Evolutionary conservation across 1,139 yeast species (phyloP).

Genomic region (Diutina ranongensis): DNA sequence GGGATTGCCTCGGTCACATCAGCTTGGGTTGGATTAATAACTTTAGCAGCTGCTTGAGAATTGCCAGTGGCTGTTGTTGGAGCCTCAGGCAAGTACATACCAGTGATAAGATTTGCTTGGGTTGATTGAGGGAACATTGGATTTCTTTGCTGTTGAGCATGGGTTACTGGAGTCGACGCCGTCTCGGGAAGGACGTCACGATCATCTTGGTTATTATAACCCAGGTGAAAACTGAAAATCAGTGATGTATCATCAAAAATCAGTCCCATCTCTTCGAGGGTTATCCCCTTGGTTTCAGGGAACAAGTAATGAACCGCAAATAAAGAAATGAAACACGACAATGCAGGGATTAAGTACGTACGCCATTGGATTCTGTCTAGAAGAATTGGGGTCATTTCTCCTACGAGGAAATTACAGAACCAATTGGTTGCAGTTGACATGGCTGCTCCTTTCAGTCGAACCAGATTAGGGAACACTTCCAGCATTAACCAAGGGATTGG

Average conservation of each 20-base stretch:
- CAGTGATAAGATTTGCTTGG: background rate
- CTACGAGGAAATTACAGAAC: conserved; percentile 89
- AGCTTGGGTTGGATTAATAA: background rate
- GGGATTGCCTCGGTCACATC: background rate
- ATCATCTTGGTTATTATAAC: background rate
- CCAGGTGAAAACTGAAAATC: conserved; percentile 6
- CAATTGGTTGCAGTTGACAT: conserved; percentile 87
- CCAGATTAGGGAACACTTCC: conserved; percentile 77
- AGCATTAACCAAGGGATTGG: conserved; percentile 94
- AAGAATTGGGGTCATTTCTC: conserved; percentile 80
- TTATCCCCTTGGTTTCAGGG: conserved; percentile 87
- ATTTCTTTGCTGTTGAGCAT: background rate
- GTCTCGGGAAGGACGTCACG: background rate
- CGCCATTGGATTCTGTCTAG: conserved; percentile 72
- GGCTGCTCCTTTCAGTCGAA: conserved; percentile 90
- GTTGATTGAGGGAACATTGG: background rate
- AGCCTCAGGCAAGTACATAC: background rate
- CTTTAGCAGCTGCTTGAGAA: background rate
- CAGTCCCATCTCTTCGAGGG: conserved; percentile 75
- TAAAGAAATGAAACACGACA: conserved; percentile 59
- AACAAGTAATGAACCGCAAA: conserved; percentile 58
- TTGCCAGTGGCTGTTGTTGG: background rate
- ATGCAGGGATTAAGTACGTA: conserved; percentile 71
- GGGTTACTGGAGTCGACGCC: background rate
- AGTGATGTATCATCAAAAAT: conserved; percentile 17